These are phyloP conservation scores for Cystofilobasidium capitatum DNA, from an alignment of 768 basidiomycete species.

Conservation along the genomic window DNA sequence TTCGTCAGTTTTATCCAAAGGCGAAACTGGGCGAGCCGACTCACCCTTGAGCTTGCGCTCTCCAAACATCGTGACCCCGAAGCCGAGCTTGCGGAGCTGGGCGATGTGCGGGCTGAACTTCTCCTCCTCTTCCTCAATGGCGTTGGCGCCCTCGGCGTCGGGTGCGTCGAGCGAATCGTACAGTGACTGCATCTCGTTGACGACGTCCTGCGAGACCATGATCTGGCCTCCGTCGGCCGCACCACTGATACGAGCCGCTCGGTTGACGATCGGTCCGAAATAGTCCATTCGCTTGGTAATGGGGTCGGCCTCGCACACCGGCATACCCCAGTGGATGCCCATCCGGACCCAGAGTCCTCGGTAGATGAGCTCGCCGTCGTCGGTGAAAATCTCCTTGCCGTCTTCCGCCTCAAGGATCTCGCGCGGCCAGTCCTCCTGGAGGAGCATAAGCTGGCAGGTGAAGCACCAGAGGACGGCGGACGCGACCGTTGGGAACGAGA, in stretches of 20 bases:
- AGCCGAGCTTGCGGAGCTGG: slow-evolving; percentile 61
- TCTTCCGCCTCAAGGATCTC: slow-evolving; percentile 90
- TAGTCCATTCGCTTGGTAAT: slow-evolving; percentile 96
- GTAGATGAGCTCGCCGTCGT: slow-evolving; percentile 58
- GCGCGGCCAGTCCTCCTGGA: slow-evolving; percentile 77
- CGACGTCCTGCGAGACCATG: slow-evolving; percentile 76
- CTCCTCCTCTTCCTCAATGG: slow-evolving; percentile 35
- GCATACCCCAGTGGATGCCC: slow-evolving; percentile 89
- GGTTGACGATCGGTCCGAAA: slow-evolving; percentile 92
- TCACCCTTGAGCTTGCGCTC: slow-evolving; percentile 83
- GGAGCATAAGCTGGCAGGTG: slow-evolving; percentile 69
- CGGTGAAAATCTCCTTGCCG: slow-evolving; percentile 66
- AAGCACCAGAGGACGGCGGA: slow-evolving; percentile 84
- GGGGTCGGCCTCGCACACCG: slow-evolving; percentile 81
- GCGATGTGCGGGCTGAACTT: slow-evolving; percentile 46
- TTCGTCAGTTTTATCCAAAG: background rate
- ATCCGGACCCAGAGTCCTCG: slow-evolving; percentile 89
- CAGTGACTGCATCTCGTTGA: slow-evolving; percentile 42
- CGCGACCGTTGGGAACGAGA: slow-evolving; percentile 81
- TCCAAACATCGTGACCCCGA: slow-evolving; percentile 64
- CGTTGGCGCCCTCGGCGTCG: slow-evolving; percentile 50
- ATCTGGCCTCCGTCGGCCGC: slow-evolving; percentile 87
- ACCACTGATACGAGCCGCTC: slow-evolving; percentile 71
- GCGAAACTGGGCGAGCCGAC: background rate
- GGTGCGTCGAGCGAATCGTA: slow-evolving; percentile 58